Evolutionary conservation across 2,329 filamentous ascomycete genomes (phyloP), one percentile per base, ranked within the genome.

Genomic region (Talaromyces funiculosus): DNA sequence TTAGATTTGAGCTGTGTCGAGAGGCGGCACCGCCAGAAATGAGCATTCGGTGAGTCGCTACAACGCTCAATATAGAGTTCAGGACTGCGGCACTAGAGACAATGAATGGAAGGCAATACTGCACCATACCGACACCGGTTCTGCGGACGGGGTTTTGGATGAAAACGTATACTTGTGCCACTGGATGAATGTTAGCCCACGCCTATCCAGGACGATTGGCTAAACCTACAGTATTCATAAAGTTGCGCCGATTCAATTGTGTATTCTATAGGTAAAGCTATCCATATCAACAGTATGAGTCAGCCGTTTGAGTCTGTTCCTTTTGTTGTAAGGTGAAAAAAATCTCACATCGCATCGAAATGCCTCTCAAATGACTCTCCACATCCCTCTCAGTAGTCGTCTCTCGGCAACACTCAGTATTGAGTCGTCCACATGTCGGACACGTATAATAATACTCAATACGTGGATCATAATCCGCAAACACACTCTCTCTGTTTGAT

Each of bases 111-210:
- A 57, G 37, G 4, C 54, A 57, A 29, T 57, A 57, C 6, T 33
- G 31, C 3, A 57, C 38, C 6, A 57, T 4, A n/a, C 54, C 54
- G 3, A 57, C 9, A 7, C 54, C 54, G 14, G 40, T 57, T 16
- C 54, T 31, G 3, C 54, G 38, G 7, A 57, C 40, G 12, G 54
- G 54, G 3, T 57, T 57, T 26, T 57, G 54, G 8, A 57, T 57
- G 3, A 57, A 57, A 7, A 43, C 54, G 42, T 57, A 57, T 14
- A 57, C 40, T 37, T 57, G 38, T 33, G n/a, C 29, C 24, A 57
- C 54, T 57, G n/a, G n/a, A 22, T 42, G 3, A 2, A 42, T 12
- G 18, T 42, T 20, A 42, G 40, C 18, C 22, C 38, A 12, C 3
- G 22, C 12, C 7, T 40, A 10, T 22, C 38, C 12, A 4, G n/a